Base-by-base conservation (phyloP, 2,329 filamentous ascomycete genomes). In the Cadophora sp. region DNA sequence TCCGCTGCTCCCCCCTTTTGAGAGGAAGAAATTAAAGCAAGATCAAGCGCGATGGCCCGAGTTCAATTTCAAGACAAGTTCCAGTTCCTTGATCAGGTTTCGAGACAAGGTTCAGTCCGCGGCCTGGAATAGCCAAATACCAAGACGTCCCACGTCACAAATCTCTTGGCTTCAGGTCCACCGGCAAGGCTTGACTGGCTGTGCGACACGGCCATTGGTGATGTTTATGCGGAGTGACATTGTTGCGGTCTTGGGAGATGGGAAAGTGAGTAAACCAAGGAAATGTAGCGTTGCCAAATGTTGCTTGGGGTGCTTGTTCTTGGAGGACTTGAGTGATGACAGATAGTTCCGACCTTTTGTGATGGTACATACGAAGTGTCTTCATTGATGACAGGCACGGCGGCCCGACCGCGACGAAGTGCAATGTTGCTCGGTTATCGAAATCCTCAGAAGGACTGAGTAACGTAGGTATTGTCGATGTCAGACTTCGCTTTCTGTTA, bases 71-170 rank as follows among this genome's bases (percentile, higher is more conserved):
- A n/a, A n/a, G n/a, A n/a, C n/a, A n/a, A n/a, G n/a, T n/a, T n/a
- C n/a, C n/a, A n/a, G n/a, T n/a, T n/a, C n/a, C n/a, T n/a, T n/a
- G n/a, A n/a, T n/a, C n/a, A n/a, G n/a, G 55, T 40, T 58, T 37
- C 55, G 31, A 58, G 31, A 58, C 55, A 40, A 58, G 55, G 55
- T 58, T 58, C 55, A 48, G 43, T 48, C 43, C 43, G 43, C 43
- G 43, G 19, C 43, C 43, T 48, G 43, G 43, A 48, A 48, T 48
- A 48, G 43, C 19, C n/a, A 29, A 40, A 37, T 37, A 37, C 55
- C 55, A 58, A 58, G 55, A 58, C 55, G 55, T 58, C 55, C 55
- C 55, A 58, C 55, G 55, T 58, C 55, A 58, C 55, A 58, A 24
- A 24, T 29, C 22, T 29, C 53, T 56, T 56, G 53, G 53, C 53